Percentiles rank a stretch among this genome's conserved stretches.
Evolutionary conservation across 495 filamentous ascomycete genomes (phyloP).

Genomic region (Trichoderma virens): DNA sequence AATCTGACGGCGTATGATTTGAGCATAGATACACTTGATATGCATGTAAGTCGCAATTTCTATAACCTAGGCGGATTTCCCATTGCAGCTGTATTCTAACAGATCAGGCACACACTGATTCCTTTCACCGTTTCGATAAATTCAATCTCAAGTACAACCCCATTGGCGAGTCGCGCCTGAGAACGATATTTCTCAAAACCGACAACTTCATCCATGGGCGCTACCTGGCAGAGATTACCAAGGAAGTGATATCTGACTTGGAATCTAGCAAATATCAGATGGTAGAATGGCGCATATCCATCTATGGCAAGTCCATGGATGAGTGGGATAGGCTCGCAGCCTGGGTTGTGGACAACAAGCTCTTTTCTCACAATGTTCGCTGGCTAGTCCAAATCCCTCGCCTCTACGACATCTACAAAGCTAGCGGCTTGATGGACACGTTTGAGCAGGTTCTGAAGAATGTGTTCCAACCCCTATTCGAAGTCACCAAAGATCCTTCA

Average conservation of each 20-base stretch:
- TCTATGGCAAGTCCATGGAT: slow-evolving; percentile 84
- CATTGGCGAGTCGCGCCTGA: slow-evolving; percentile 85
- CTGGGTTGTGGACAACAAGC: slow-evolving; percentile 97
- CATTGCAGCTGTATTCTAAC: slow-evolving; percentile 12
- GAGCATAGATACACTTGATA: slow-evolving; percentile 97
- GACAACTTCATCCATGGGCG: slow-evolving; percentile 96
- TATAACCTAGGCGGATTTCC: neutral
- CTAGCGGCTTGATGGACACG: slow-evolving; percentile 71
- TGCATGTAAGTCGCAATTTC: slow-evolving; percentile 62
- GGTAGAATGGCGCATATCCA: slow-evolving; percentile 97
- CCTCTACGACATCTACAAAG: slow-evolving; percentile 92
- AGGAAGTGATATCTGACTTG: slow-evolving; percentile 94
- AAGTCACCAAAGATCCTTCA: slow-evolving; percentile 79
- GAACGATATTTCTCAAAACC: slow-evolving; percentile 96
- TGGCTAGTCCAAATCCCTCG: slow-evolving; percentile 96
- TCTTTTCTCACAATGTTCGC: slow-evolving; percentile 93
- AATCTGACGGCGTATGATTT: slow-evolving; percentile 95
- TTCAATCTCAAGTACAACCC: slow-evolving; percentile 99
- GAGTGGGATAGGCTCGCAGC: slow-evolving; percentile 98
- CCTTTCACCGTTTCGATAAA: slow-evolving; percentile 98
- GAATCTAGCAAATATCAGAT: slow-evolving; percentile 99
- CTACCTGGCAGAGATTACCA: slow-evolving; percentile 94
- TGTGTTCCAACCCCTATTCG: slow-evolving; percentile 87
- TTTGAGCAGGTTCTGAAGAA: slow-evolving; percentile 90
- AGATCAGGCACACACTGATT: slow-evolving; percentile 88